Percentiles rank a stretch among this genome's conserved stretches.
Evolutionary conservation across 139 green algal species (phyloP).

Genomic region (Edaphochlamys debaryana): DNA sequence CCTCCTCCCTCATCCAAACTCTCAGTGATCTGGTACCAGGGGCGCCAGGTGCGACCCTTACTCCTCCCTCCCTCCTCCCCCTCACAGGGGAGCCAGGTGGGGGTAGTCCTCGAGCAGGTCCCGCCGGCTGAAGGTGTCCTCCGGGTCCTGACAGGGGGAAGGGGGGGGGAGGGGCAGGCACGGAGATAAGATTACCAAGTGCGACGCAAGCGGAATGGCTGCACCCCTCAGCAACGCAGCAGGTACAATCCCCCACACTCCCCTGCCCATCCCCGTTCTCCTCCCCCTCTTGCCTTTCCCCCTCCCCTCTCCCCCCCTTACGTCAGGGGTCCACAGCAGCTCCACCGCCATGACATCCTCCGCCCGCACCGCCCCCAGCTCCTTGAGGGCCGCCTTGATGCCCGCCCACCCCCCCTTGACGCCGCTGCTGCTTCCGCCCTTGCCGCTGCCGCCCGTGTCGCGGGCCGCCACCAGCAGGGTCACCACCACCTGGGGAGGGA

Average conservation of each 20-base stretch:
- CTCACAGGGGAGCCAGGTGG: background rate
- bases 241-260: no score
- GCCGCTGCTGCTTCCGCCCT: background rate
- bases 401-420: background rate
- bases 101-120: constrained; percentile 2
- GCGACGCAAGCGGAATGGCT: no score
- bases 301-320: no score
- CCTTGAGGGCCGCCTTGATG: background rate
- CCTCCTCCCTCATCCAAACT: no score
- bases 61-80: no score
- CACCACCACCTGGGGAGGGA: constrained; percentile 18
- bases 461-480: background rate
- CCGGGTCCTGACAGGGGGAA: background rate
- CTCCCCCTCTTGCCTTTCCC: no score
- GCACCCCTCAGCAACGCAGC: no score
- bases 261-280: no score
- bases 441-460: background rate
- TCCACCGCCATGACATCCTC: background rate
- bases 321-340: constrained; percentile 8
- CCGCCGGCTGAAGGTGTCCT: background rate
- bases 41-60: no score
- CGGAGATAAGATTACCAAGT: no score
- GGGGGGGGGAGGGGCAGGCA: background rate
- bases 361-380: background rate
- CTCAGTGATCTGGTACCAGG: no score